These are phyloP conservation scores for Tetrapisispora phaffii DNA, from an alignment of 805 yeast genomes.

Conservation along the genomic window DNA sequence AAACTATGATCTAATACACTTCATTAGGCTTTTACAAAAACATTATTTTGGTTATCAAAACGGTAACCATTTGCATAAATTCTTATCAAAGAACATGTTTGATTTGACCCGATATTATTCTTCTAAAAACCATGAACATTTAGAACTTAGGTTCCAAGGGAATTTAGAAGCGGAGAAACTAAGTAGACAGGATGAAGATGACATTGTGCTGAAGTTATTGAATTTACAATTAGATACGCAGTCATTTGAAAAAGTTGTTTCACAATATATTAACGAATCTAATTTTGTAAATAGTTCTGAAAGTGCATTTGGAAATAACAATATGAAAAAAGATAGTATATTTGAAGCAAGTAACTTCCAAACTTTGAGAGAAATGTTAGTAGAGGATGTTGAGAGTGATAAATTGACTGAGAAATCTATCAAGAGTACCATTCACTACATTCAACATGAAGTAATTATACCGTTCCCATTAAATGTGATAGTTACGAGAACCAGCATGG, in stretches of 20 bases:
- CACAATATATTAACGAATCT: slow-evolving; percentile 9
- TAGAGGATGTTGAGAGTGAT: slow-evolving; percentile 30
- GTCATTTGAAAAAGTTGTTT: slow-evolving; percentile 15
- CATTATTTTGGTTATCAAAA: slow-evolving; percentile 38
- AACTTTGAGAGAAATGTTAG: slow-evolving; percentile 36
- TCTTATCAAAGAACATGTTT: slow-evolving; percentile 18
- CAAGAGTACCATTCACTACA: slow-evolving; percentile 36
- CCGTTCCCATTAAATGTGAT: slow-evolving; percentile 85
- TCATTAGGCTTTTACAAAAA: slow-evolving; percentile 43
- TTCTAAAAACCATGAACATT: slow-evolving; percentile 2
- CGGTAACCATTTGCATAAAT: slow-evolving; percentile 19
- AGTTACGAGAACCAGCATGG: slow-evolving; percentile 55
- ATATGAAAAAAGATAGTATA: slow-evolving; percentile 22
- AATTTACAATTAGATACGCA: slow-evolving; percentile 34
- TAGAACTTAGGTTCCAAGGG: slow-evolving; percentile 25
- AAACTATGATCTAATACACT: slow-evolving; percentile 45
- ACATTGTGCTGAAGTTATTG: slow-evolving; percentile 23
- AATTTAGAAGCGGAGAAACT: slow-evolving; percentile 15
- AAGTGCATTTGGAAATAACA: slow-evolving; percentile 1
- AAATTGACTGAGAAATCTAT: slow-evolving; percentile 6
- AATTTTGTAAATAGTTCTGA: neutral
- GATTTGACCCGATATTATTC: slow-evolving; percentile 22
- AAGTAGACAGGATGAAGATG: slow-evolving; percentile 3
- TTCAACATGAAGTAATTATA: slow-evolving; percentile 48
- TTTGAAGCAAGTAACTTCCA: slow-evolving; percentile 37